A percentile compares a stretch with the other conserved stretches of the same genome.
Evolutionary conservation across 179 eudicot species (phyloP).

Genomic region (Silene noctiflora): DNA sequence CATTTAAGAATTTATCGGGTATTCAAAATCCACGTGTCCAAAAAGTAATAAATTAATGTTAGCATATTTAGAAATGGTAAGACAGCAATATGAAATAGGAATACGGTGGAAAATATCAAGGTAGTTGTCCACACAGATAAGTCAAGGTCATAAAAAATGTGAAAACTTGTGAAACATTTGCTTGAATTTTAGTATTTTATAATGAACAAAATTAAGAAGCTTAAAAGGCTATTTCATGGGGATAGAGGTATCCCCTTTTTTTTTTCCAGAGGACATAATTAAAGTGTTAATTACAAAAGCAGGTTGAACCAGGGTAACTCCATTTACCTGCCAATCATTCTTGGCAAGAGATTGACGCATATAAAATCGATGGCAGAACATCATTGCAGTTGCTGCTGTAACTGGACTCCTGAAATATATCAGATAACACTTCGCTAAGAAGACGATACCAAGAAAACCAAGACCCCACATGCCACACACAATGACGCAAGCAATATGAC

Average conservation of each 20-base stretch:
- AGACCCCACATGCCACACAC: neutral
- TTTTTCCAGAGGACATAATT: neutral
- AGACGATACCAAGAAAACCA: neutral
- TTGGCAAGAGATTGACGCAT: constrained; percentile 74
- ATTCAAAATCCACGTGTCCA: neutral
- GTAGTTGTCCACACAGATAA: neutral
- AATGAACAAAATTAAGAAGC: neutral
- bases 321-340: constrained; percentile 74
- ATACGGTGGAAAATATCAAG: neutral
- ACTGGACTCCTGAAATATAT: constrained; percentile 59
- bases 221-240: neutral
- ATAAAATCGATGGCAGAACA: constrained; percentile 75
- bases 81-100: neutral
- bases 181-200: neutral
- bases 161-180: neutral
- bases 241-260: neutral
- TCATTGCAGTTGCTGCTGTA: constrained; percentile 61
- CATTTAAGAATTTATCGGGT: too few relatives aligned
- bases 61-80: neutral
- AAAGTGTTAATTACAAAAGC: neutral
- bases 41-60: neutral
- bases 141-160: neutral
- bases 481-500: neutral
- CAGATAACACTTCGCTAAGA: constrained; percentile 6
- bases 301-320: constrained; percentile 3